Conservation (phyloP, 208 protist species). For the Leishmania tropica region DNA sequence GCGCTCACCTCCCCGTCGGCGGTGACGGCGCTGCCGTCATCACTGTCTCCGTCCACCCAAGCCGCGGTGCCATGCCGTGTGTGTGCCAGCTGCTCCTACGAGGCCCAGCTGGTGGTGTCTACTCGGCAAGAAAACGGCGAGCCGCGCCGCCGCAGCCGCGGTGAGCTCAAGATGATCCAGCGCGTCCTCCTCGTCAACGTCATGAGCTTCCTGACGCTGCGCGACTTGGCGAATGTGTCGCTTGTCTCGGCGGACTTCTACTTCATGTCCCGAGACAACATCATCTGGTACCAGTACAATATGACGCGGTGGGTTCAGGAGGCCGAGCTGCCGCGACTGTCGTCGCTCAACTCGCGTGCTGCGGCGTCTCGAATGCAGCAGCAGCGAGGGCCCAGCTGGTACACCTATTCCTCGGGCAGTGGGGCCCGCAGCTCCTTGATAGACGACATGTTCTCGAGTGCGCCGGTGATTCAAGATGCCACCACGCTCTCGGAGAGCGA, state of each 20-base stretch:
- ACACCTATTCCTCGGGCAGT: background rate
- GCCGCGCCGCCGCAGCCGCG: slow-evolving; percentile 71
- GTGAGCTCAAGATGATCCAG: slow-evolving; percentile 87
- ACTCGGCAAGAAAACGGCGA: slow-evolving; percentile 67
- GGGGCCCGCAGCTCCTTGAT: background rate
- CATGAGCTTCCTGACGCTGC: slow-evolving; percentile 63
- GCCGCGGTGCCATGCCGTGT: slow-evolving; percentile 32
- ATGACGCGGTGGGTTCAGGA: slow-evolving; percentile 67
- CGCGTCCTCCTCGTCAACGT: slow-evolving; percentile 75
- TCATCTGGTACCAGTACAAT: slow-evolving; percentile 91
- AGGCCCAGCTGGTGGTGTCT: slow-evolving; percentile 82
- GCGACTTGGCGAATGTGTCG: slow-evolving; percentile 55
- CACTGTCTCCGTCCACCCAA: background rate
- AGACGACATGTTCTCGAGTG: slow-evolving; percentile 21
- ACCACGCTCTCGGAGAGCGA: slow-evolving; percentile 60
- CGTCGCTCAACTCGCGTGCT: slow-evolving; percentile 20
- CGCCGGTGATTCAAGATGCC: slow-evolving; percentile 39
- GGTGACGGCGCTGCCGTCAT: background rate
- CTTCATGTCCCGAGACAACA: slow-evolving; percentile 83
- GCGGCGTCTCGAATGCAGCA: slow-evolving; percentile 13
- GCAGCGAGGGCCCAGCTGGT: slow-evolving; percentile 15
- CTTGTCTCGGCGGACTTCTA: slow-evolving; percentile 86
- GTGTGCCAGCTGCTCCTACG: slow-evolving; percentile 79
- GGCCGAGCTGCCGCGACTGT: slow-evolving; percentile 39
- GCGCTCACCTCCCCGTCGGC: background rate